These are phyloP conservation scores for Candida insectorum DNA, from an alignment of 805 yeast species.

Conservation along the genomic window DNA sequence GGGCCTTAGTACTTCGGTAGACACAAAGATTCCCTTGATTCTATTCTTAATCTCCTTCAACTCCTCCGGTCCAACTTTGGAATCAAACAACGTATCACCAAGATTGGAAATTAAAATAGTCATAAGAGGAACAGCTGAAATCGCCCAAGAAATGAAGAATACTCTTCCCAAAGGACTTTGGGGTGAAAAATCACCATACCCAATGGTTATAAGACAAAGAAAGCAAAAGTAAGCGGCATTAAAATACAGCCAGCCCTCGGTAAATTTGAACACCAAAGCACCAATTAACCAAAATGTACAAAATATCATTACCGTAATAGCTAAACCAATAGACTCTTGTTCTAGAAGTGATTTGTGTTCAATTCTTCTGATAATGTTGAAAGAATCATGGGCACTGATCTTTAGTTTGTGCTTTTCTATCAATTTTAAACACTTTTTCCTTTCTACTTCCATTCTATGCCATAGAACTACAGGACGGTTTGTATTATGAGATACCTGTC, in stretches of 20 bases:
- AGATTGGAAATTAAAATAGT: conserved; percentile 70
- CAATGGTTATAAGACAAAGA: conserved; percentile 74
- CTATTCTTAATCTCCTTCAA: too few species aligned
- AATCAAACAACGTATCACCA: conserved; percentile 55
- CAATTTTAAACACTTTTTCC: conserved; percentile 30
- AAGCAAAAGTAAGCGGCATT: conserved; percentile 73
- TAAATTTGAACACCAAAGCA: conserved; percentile 54
- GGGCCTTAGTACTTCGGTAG: too few species aligned
- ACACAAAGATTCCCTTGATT: too few species aligned
- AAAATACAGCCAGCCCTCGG: conserved; percentile 74
- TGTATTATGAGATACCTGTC: conserved; percentile 59
- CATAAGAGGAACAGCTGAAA: conserved; percentile 84
- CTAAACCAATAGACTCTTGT: conserved; percentile 39
- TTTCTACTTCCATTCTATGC: conserved; percentile 55
- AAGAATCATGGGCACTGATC: conserved; percentile 46
- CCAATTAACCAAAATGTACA: conserved; percentile 70
- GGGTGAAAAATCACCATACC: conserved; percentile 79
- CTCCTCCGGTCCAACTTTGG: too few species aligned
- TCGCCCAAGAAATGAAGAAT: conserved; percentile 76
- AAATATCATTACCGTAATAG: conserved; percentile 42
- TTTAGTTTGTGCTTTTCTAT: conserved; percentile 12
- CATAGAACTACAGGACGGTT: conserved; percentile 63
- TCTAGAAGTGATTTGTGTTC: conserved; percentile 36
- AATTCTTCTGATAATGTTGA: conserved; percentile 53
- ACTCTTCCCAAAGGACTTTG: conserved; percentile 60